Evolutionary conservation across 1,139 yeast genomes (phyloP), one percentile per base, ranked within the genome.

Genomic region (Geotrichum candidum): DNA sequence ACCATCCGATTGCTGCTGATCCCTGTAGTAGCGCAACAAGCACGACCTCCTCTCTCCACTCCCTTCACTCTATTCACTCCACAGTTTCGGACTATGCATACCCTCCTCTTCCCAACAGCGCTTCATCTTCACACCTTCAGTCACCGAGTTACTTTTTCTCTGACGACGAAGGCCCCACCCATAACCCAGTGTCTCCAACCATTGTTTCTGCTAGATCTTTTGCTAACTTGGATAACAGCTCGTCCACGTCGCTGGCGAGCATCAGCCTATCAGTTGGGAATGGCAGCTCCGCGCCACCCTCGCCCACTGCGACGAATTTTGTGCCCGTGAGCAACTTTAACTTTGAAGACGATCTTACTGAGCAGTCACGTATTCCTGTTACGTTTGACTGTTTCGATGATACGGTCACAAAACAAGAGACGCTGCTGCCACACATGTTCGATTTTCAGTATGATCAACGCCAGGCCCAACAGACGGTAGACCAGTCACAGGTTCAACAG

Each of bases 151-250:
- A 35, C 13, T 23, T 22, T 33, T 38, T n/a, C 11, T 33, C 46
- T 3, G 48, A 18, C 22, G 55, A 38, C 52, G 38, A 38, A 46
- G 25, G 18, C 51, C 53, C 35, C 18, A 25, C 31, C 56, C 50
- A 54, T 31, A 46, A 48, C 51, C 56, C 61, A 11, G 53, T 45
- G 11, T 58, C 61, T 11, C 57, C 61, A 10, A 58, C 61, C 31
- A 57, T 57, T n/a, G 53, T 57, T 11, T 22, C 35, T 29, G 56
- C 56, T 5, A 31, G 23, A 4, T 33, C 48, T 1, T 57, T 57
- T 46, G 51, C 46, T 18, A 23, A 48, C 13, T 46, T 57, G 15
- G 56, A 57, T 18, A 55, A 55, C 53, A 29, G 46, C 53, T 55
- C 57, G 27, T 55, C 57, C 13, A 31, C 57, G 13, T 55, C 57